phyloP scores from a whole-genome alignment of 163 green algal species.

The Chlamydomonas reinhardtii region DNA sequence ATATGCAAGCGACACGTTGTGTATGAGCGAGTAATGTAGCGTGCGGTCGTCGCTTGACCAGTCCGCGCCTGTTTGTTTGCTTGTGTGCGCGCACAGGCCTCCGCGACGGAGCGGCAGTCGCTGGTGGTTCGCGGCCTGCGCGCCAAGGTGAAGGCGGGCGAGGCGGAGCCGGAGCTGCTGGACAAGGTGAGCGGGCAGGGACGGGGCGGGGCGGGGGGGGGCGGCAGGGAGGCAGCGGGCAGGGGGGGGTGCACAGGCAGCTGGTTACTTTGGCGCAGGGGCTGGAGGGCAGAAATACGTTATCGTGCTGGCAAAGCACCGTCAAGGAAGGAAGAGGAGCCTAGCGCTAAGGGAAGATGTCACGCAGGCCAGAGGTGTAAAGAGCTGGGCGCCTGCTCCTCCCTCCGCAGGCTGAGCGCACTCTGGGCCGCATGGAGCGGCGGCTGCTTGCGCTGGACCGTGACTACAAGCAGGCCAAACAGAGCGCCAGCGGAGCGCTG shows the following conservation, averaged over 20 bases:
- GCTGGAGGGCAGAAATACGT: too few relatives aligned
- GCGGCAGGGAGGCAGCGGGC: too few relatives aligned
- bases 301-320: too few relatives aligned
- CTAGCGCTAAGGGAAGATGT: too few relatives aligned
- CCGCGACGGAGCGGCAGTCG: slow-evolving; percentile 34
- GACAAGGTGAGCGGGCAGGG: background rate
- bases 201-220: background rate
- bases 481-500: slow-evolving; percentile 38
- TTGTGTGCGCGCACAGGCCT: background rate
- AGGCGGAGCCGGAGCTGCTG: slow-evolving; percentile 42
- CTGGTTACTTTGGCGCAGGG: too few relatives aligned
- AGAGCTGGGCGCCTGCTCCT: too few relatives aligned
- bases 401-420: slow-evolving; percentile 18
- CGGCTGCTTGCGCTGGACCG: slow-evolving; percentile 38
- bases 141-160: slow-evolving; percentile 29
- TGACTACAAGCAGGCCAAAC: slow-evolving; percentile 37
- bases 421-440: slow-evolving; percentile 29
- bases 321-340: too few relatives aligned
- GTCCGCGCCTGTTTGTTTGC: too few relatives aligned
- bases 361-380: too few relatives aligned
- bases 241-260: too few relatives aligned
- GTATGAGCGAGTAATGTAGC: background rate
- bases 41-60: too few relatives aligned
- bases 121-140: slow-evolving; percentile 28
- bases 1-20: too few relatives aligned